Evolutionary conservation across 805 yeast genomes (phyloP), one percentile per base, ranked within the genome.

Genomic region (Phaffomyces thermotolerans): DNA sequence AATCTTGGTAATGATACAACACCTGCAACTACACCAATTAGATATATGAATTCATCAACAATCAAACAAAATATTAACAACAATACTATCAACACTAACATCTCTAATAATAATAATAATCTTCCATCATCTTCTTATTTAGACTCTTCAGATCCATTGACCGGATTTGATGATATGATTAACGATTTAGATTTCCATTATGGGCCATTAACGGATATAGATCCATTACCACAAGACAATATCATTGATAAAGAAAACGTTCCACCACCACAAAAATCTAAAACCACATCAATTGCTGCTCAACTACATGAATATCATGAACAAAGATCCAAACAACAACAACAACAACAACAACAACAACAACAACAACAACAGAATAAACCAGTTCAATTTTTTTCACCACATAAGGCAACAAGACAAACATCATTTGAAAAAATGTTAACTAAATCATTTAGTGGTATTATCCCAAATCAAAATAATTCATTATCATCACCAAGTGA

Each of bases 371-470:
- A 34, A 37, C 18, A 33, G 8, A 23, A 39, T 14, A 39, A 33
- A 18, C 36, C 35, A 22, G 10, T 27, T 27, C 29, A 27, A 27
- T 4, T 27, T 9, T 27, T 10, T 27, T 18, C 41, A 15, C 46
- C 46, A 29, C 27, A 33, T 12, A 42, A 39, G 36, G 47, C 50
- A 7, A 34, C 50, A 7, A 45, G 36, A 39, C 69, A 71, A 50
- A 64, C 64, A 18, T 58, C 61, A 12, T 62, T 72, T 40, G 72
- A 72, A 43, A 66, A 57, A 37, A 55, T 58, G 62, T 34, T 58
- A 9, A 67, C 49, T 57, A 71, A 40, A 65, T 75, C 41, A 64
- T 75, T 39, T 60, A 55, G 56, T 36, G 60, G 58, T 6, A 50
- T 41, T 14, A 43, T 53, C 8, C 57, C 56, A 3, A 42, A 47